Percentiles rank a stretch among this genome's conserved stretches.
Evolutionary conservation across 192 early-diverging fungal genomes (phyloP).

Genomic region (Rhizoclosmatium globosum): DNA sequence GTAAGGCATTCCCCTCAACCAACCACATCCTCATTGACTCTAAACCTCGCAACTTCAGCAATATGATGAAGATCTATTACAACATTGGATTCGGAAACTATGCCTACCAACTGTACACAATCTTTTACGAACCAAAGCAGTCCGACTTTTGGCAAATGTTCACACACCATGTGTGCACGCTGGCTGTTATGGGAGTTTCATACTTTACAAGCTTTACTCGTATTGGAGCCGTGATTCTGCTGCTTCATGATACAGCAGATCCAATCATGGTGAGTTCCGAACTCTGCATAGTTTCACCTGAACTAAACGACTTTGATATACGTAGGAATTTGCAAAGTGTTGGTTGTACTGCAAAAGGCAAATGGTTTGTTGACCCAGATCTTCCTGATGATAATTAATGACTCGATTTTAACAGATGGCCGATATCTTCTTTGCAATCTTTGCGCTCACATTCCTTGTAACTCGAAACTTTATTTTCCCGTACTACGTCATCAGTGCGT

Average conservation of each 20-base stretch:
- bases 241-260: conserved; percentile 55
- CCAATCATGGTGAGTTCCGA: conserved; percentile 49
- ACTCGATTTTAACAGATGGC: conserved; percentile 21
- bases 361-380: neutral
- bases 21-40: neutral
- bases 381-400: neutral
- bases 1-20: neutral
- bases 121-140: conserved; percentile 50
- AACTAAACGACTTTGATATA: neutral
- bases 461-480: conserved; percentile 42
- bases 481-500: conserved; percentile 26
- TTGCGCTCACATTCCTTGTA: conserved; percentile 37
- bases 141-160: conserved; percentile 51
- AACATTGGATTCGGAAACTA: conserved; percentile 49
- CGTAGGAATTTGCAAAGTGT: conserved; percentile 50
- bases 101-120: conserved; percentile 36
- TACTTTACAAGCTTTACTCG: conserved; percentile 49
- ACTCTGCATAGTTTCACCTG: neutral
- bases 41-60: neutral
- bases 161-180: conserved; percentile 52
- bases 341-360: conserved; percentile 45
- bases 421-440: conserved; percentile 42
- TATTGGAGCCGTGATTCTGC: conserved; percentile 48
- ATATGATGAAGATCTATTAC: conserved; percentile 50
- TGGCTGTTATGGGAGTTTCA: conserved; percentile 45